Percentiles rank a stretch among this genome's conserved stretches.
These are phyloP conservation scores for Hypoxylon perforatum DNA, from an alignment of 495 filamentous ascomycete genomes.

Conservation along the genomic window DNA sequence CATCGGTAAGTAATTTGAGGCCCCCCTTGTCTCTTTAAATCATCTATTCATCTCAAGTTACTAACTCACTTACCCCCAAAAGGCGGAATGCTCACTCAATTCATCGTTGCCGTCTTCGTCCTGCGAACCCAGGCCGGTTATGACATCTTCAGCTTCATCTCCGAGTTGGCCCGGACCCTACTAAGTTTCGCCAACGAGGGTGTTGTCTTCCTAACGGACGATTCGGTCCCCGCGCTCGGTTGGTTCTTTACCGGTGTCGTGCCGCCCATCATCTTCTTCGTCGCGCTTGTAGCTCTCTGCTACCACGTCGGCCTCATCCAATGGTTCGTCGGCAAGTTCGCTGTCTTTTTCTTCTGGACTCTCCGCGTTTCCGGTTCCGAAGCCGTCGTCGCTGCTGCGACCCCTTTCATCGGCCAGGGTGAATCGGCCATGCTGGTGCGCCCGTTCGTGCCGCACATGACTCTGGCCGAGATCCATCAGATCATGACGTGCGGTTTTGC, in stretches of 20 bases:
- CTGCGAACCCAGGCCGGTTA: slow-evolving; percentile 78
- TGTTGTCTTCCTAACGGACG: slow-evolving; percentile 74
- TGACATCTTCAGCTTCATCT: slow-evolving; percentile 92
- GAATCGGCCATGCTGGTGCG: slow-evolving; percentile 93
- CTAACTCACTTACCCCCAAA: slow-evolving; percentile 46
- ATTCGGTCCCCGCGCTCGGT: slow-evolving; percentile 49
- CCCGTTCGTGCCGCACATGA: slow-evolving; percentile 85
- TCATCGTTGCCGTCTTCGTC: slow-evolving; percentile 88
- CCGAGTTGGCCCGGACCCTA: slow-evolving; percentile 72
- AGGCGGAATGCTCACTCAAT: slow-evolving; percentile 84
- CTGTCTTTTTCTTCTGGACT: slow-evolving; percentile 89
- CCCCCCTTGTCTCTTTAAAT: neutral
- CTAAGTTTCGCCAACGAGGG: slow-evolving; percentile 78
- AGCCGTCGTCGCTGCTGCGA: slow-evolving; percentile 91
- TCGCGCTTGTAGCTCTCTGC: slow-evolving; percentile 83
- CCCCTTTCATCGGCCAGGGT: slow-evolving; percentile 93
- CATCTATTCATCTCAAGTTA: neutral
- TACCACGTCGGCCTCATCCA: slow-evolving; percentile 83
- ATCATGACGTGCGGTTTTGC: slow-evolving; percentile 82
- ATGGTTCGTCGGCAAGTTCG: slow-evolving; percentile 88
- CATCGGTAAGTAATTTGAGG: slow-evolving; percentile 57
- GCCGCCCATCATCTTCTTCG: slow-evolving; percentile 92
- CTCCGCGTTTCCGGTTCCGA: slow-evolving; percentile 93
- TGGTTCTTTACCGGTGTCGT: slow-evolving; percentile 81
- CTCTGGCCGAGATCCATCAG: slow-evolving; percentile 87